Base-by-base conservation (phyloP, 2,329 filamentous ascomycete genomes). In the Geosmithia morbida region DNA sequence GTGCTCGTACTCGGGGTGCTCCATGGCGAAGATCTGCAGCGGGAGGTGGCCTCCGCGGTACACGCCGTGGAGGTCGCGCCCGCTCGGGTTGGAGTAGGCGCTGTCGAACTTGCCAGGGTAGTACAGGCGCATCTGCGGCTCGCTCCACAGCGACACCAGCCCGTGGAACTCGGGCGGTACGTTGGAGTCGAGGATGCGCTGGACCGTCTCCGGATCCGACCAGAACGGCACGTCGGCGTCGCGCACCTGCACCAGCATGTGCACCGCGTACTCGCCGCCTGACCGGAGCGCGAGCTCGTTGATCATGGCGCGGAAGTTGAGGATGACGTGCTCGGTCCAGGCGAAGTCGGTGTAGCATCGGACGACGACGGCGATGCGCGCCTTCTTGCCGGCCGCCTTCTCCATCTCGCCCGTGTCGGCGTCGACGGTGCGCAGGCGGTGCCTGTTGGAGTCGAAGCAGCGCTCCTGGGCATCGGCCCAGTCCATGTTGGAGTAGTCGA, bases 161-260 rank as follows among this genome's bases (percentile, higher is more conserved):
- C 81, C 78, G 59, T 82, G 84, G 63, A 94, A 94, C 57, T 90
- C 85, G 50, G 75, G 69, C 1, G 85, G 71, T 55, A 84, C 63
- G 56, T 82, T 72, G 57, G 75, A 66, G 58, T 79, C 73, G 58
- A 94, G 68, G 56, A 90, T 76, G 16, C 75, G 71, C 54, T 87
- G 75, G 49, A 87, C 86, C 0, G 80, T 83, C 30, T 75, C 72
- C 17, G 84, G 77, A 56, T 92, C 86, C 1, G 85, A 79, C 84
- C 85, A 94, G 54, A 94, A 87, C 43, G 83, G 85, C 41, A 81
- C 67, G 56, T 85, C 78, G 54, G 84, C 75, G 60, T 94, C 83
- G 56, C 86, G 87, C 53, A 94, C 85, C 54, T 94, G 87, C 40
- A 94, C 74, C 37, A 94, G 70, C 59, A 95, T 87, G 61, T 92